Base-by-base conservation (phyloP, 2,329 filamentous ascomycete species). In the Colletotrichum sidae region DNA sequence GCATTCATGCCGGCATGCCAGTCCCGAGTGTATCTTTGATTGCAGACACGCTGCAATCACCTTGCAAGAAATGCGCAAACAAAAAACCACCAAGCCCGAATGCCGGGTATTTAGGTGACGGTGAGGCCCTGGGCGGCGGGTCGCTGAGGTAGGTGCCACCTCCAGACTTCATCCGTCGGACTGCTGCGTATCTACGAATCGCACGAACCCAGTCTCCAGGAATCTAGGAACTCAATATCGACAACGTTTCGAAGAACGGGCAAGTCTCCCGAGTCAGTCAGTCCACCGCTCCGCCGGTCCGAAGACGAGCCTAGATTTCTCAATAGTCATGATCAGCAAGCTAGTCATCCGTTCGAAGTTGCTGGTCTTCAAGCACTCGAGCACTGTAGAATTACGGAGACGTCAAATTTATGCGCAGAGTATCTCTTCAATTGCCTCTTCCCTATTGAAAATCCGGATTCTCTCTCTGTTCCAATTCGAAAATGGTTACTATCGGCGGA, bases 131-230 rank as follows among this genome's bases (percentile, higher is more conserved):
- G 25, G 25, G 25, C 25, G 55, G 44, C 46, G 45, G 55, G 45
- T 50, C 55, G 55, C 50, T 17, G 45, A 49, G 55, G 55, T 50
- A 39, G 55, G 25, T 58, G 55, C 45, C 45, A 37, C 50, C 55
- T 41, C 13, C 17, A 49, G 25, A 49, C 10, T 25, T 41, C 17
- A 8, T n/a, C 13, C 41, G 17, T 38, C 9, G 37, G 38, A n/a
- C 25, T 58, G 55, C 41, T 5, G 25, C 25, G 25, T n/a, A 57
- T 45, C 54, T 51, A 25, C 5, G 49, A 47, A 34, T 17, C 54
- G 33, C 37, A 44, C 13, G 13, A 37, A 34, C n/a, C 42, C 44
- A 9, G 35, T 39, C 25, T 13, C 42, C 13, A 57, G 35, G 12
- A 39, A 25, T 50, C 25, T 10, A 10, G 34, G 44, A 44, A 44